Conservation (phyloP, 768 basidiomycete genomes). For the Lentinula sp. region DNA sequence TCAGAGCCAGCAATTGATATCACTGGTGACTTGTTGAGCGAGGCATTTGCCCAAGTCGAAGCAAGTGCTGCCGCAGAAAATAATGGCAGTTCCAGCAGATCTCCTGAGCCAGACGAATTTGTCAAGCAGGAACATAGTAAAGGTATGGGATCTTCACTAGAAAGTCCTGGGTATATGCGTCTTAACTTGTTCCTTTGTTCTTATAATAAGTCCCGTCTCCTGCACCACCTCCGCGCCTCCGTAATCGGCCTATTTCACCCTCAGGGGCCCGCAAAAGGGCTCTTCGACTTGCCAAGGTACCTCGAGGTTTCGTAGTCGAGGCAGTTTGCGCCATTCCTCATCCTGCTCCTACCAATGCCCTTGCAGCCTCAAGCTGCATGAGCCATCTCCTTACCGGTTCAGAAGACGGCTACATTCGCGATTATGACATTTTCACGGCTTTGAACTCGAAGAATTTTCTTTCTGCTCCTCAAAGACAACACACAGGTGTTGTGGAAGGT, state of each 20-base stretch:
- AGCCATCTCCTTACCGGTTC: constrained; percentile 86
- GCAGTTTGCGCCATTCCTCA: constrained; percentile 90
- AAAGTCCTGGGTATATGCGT: neutral
- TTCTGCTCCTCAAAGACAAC: constrained; percentile 83
- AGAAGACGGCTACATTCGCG: constrained; percentile 88
- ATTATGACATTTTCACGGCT: constrained; percentile 86
- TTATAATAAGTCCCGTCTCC: constrained; percentile 13
- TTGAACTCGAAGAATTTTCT: constrained; percentile 85
- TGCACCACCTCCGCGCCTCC: constrained; percentile 28
- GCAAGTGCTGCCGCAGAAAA: constrained; percentile 12
- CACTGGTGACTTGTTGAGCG: constrained; percentile 18
- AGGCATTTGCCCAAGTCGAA: constrained; percentile 16
- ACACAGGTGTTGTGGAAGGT: constrained; percentile 88
- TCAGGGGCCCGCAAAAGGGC: constrained; percentile 45
- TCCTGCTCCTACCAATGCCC: constrained; percentile 81
- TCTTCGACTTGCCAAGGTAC: constrained; percentile 28
- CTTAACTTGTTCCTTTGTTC: constrained; percentile 13
- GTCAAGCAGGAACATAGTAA: neutral
- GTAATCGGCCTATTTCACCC: constrained; percentile 45
- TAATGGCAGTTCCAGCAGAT: constrained; percentile 11
- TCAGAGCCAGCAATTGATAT: constrained; percentile 31
- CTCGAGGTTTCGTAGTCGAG: constrained; percentile 79
- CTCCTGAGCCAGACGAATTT: neutral
- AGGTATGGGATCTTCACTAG: neutral
- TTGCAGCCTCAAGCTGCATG: constrained; percentile 82